Evolutionary conservation across 139 green algal genomes (phyloP), one percentile per base, ranked within the genome.

Genomic region (Chlorella vulgaris): DNA sequence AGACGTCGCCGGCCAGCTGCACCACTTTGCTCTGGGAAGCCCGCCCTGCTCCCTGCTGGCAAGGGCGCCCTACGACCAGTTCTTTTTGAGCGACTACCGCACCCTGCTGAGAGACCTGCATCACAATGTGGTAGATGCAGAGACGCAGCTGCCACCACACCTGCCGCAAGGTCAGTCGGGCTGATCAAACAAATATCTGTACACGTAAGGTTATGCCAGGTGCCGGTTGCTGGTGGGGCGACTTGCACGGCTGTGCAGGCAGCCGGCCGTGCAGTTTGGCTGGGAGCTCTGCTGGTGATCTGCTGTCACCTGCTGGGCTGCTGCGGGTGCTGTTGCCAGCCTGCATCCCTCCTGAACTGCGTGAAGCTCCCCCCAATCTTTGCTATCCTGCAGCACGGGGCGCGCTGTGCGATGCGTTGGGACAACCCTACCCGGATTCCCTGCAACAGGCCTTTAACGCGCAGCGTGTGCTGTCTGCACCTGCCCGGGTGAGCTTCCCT

Each of bases 31-130:
- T 3, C 39, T 69, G 28, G 74, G 62, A 10, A 29, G 24, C 40
- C 35, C 70, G 31, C 19, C 35, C 18, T 76, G 53, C 69, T 15
- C 69, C 15, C 67, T 69, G 33, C 42, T 91, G 73, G 66, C 74
- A 6, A 79, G 81, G 1, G 85, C 89, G 1, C 88, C 87, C 13
- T 96, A 96, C 69, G 93, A 97, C 84, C 93, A 97, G 81, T 97
- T 96, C 84, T 80, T 94, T 10, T 65, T 71, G 13, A 83, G 42
- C 19, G 92, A 96, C 81, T 95, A 94, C 79, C 69, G 85, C 36
- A 38, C 67, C 4, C 78, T 91, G 43, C 43, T 90, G 22, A 47
- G 70, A 8, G 89, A 93, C 69, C 76, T 58, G 42, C 66, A 85
- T 28, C 61, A 74, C 69, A 83, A 87, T 62, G 88, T 90, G 33